These are phyloP conservation scores for Aspergillus hiratsukae DNA, from an alignment of 2,329 filamentous ascomycete genomes.

Conservation along the genomic window DNA sequence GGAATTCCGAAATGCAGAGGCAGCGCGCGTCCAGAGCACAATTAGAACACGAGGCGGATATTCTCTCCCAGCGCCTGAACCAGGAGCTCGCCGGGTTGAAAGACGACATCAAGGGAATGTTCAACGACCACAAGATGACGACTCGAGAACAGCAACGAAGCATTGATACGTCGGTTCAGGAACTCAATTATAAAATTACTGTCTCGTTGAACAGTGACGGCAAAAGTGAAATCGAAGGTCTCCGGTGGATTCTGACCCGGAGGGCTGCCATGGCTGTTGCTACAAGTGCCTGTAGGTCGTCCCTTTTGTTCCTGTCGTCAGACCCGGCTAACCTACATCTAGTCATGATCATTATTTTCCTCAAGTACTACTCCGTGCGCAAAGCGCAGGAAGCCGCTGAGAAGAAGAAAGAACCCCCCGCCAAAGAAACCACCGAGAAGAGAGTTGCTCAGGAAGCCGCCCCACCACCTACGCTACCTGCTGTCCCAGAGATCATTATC, in stretches of 20 bases:
- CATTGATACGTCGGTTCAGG: constrained; percentile 84
- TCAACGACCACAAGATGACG: constrained; percentile 91
- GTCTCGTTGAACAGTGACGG: constrained; percentile 84
- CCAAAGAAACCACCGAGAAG: constrained; percentile 28
- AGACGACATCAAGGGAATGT: constrained; percentile 91
- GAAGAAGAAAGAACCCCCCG: constrained; percentile 31
- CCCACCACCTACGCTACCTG: not conserved
- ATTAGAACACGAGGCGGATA: constrained; percentile 93
- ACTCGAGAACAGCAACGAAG: constrained; percentile 82
- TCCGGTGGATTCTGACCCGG: constrained; percentile 77
- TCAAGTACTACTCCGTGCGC: constrained; percentile 42
- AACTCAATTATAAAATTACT: constrained; percentile 94
- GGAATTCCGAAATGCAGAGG: constrained; percentile 71
- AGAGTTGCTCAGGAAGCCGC: constrained; percentile 9
- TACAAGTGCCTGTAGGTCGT: constrained; percentile 44
- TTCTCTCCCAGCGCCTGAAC: constrained; percentile 74
- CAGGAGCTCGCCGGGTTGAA: constrained; percentile 79
- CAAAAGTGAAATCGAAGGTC: constrained; percentile 83
- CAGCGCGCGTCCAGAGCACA: constrained; percentile 78
- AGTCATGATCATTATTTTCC: constrained; percentile 47
- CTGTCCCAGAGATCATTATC: constrained; percentile 19
- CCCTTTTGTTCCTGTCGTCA: not conserved
- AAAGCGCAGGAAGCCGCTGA: constrained; percentile 32
- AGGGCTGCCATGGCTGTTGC: constrained; percentile 59
- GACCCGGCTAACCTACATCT: constrained; percentile 9